phyloP scores from a whole-genome alignment of 768 basidiomycete species.

The Tricholoma matsutake region DNA sequence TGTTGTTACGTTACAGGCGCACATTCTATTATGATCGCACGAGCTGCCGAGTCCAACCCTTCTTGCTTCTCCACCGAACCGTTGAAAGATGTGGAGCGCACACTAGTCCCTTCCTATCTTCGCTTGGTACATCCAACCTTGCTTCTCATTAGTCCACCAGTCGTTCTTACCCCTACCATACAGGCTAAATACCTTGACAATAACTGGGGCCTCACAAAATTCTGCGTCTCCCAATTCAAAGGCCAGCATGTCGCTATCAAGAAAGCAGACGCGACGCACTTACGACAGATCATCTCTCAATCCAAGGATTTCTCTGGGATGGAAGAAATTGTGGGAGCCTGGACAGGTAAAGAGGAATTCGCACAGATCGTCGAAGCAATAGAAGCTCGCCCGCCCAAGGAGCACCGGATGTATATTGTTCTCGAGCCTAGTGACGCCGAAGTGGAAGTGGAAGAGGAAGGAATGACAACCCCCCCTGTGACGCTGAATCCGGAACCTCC shows the following conservation, averaged over 20 bases:
- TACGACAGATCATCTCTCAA: conserved; percentile 50
- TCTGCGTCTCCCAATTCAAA: conserved; percentile 82
- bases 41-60: conserved; percentile 91
- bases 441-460: conserved; percentile 20
- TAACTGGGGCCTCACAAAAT: conserved; percentile 84
- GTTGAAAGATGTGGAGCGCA: conserved; percentile 63
- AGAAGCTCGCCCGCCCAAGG: conserved; percentile 39
- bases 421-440: conserved; percentile 23
- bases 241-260: conserved; percentile 52
- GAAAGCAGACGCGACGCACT: conserved; percentile 55
- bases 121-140: conserved; percentile 50
- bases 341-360: conserved; percentile 64
- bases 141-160: neutral
- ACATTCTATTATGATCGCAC: conserved; percentile 94
- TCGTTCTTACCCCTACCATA: conserved; percentile 2
- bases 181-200: conserved; percentile 77
- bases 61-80: conserved; percentile 77
- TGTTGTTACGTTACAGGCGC: conserved; percentile 46
- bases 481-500: conserved; percentile 62
- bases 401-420: conserved; percentile 30
- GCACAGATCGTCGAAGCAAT: conserved; percentile 51
- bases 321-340: conserved; percentile 45
- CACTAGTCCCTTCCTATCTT: conserved; percentile 69
- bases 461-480: conserved; percentile 42
- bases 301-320: conserved; percentile 64